phyloP scores from a whole-genome alignment of 441 rosid genomes.

The Rhodomyrtus psidioides region DNA sequence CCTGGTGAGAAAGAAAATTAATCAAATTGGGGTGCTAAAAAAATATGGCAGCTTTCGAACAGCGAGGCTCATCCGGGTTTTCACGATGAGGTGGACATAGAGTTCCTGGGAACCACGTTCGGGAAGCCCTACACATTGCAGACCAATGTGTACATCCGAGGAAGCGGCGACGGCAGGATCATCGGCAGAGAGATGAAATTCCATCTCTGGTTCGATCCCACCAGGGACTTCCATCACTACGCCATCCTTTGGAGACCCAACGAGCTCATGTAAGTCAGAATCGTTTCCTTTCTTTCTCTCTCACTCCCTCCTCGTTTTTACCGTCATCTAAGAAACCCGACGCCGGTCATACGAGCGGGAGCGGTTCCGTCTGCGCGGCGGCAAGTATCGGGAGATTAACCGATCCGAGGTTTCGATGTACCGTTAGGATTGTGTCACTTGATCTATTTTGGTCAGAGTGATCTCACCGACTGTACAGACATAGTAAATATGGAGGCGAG shows the following conservation, averaged over 20 bases:
- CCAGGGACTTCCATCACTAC: constrained; percentile 69
- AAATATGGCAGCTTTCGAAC: constrained; percentile 60
- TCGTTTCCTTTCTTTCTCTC: background rate
- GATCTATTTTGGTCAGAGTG: background rate
- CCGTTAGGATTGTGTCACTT: background rate
- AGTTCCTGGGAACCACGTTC: constrained; percentile 86
- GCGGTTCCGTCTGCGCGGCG: background rate
- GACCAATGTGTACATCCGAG: constrained; percentile 89
- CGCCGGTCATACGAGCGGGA: background rate
- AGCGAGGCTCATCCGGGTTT: constrained; percentile 79
- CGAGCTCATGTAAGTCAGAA: constrained; percentile 71
- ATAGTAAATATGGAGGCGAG: background rate
- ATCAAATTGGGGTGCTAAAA: background rate
- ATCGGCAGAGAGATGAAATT: constrained; percentile 95
- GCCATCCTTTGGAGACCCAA: constrained; percentile 84
- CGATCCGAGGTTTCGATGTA: background rate
- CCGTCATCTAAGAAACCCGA: background rate
- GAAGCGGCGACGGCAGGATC: constrained; percentile 88
- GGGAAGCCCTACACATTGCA: constrained; percentile 92
- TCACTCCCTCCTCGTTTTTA: background rate
- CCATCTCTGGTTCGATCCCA: constrained; percentile 93
- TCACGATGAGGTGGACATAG: constrained; percentile 96
- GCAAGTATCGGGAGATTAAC: background rate
- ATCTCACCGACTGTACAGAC: background rate
- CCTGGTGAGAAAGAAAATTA: background rate